phyloP scores from a whole-genome alignment of 2,329 filamentous ascomycete genomes.

The Dothiorella sarmentorum region DNA sequence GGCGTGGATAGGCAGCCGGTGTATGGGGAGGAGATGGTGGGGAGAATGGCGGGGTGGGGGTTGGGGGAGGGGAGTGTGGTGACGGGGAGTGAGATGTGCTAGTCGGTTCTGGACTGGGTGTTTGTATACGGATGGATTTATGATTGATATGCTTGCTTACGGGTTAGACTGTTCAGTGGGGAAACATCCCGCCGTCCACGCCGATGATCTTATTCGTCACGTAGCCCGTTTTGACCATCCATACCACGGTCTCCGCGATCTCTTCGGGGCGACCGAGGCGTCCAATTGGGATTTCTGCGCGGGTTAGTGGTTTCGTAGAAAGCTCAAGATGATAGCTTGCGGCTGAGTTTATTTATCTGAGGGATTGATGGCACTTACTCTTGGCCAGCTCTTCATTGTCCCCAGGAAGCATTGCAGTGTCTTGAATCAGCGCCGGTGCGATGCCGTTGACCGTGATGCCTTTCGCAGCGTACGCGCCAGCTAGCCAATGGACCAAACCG shows the following conservation, averaged over 20 bases:
- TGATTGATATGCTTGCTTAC: not conserved
- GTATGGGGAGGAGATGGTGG: conserved; percentile 39
- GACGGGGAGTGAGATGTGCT: conserved; percentile 3
- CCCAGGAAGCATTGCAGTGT: conserved; percentile 44
- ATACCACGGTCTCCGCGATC: conserved; percentile 46
- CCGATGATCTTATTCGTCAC: conserved; percentile 43
- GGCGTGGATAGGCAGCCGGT: conserved; percentile 40
- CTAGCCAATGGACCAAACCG: conserved; percentile 47
- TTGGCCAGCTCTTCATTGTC: conserved; percentile 33
- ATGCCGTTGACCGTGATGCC: conserved; percentile 49
- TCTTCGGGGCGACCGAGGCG: conserved; percentile 45
- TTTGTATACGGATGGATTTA: not conserved
- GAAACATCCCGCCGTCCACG: conserved; percentile 27
- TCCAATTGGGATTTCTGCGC: conserved; percentile 42
- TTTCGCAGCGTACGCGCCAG: conserved; percentile 40
- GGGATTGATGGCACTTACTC: conserved; percentile 30
- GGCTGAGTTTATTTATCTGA: too few relatives aligned
- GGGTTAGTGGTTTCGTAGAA: not conserved
- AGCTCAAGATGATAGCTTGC: too few relatives aligned
- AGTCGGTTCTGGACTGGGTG: not conserved
- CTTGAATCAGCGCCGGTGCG: conserved; percentile 47
- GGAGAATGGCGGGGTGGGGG: conserved; percentile 36
- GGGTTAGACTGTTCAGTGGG: conserved; percentile 19
- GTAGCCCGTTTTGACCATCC: conserved; percentile 47
- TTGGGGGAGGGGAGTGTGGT: not conserved